phyloP scores from a whole-genome alignment of 169 alveolate species.

The Babesia ovis region DNA sequence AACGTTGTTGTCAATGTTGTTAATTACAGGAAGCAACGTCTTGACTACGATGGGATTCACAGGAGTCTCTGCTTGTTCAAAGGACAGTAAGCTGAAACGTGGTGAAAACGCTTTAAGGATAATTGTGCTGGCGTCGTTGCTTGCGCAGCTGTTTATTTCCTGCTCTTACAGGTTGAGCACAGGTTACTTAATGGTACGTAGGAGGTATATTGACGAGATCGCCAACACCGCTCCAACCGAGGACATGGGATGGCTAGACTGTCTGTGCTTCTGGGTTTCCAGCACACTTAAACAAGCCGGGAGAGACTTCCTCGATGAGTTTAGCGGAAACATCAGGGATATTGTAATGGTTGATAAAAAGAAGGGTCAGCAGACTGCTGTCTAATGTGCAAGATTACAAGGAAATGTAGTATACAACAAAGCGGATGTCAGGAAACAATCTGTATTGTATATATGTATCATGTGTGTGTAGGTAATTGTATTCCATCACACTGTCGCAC shows the following conservation, averaged over 20 bases:
- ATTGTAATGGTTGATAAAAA: too few species aligned
- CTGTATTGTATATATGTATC: too few species aligned
- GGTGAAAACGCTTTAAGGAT: conserved; percentile 2
- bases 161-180: conserved; percentile 14
- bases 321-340: conserved; percentile 21
- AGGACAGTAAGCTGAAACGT: not conserved
- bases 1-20: not conserved
- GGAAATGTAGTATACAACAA: too few species aligned
- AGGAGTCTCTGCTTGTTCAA: conserved; percentile 23
- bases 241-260: conserved; percentile 12
- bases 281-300: not conserved
- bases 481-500: too few species aligned
- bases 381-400: too few species aligned
- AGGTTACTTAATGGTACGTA: conserved; percentile 11
- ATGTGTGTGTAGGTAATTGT: too few species aligned
- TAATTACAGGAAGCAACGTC: not conserved
- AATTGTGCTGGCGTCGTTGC: not conserved
- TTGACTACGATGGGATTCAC: conserved; percentile 3
- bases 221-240: conserved; percentile 24
- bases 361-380: too few species aligned
- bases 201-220: conserved; percentile 17
- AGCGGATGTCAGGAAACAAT: too few species aligned
- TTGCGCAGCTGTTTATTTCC: conserved; percentile 7
- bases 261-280: conserved; percentile 1
- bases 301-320: conserved; percentile 20